A percentile compares a stretch with the other conserved stretches of the same genome.
phyloP scores from a whole-genome alignment of 768 basidiomycete species.

The Termitomyces sp. region DNA sequence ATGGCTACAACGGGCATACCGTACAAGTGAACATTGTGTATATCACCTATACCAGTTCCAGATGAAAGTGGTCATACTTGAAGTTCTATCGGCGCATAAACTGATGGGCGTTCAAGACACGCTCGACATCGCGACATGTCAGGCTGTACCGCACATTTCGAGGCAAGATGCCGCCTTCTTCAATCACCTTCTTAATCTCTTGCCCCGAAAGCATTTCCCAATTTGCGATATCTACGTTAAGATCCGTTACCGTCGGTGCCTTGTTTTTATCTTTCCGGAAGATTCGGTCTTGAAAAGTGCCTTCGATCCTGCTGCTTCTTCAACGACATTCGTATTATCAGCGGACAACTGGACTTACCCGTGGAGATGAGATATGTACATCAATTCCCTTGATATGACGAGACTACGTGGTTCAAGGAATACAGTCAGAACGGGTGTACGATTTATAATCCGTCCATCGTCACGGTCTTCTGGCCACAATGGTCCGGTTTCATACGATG shows the following conservation, averaged over 20 bases:
- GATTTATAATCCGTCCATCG: conserved; percentile 56
- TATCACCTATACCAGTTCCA: not conserved
- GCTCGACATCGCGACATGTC: conserved; percentile 81
- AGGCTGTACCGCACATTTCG: conserved; percentile 72
- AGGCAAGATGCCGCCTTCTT: conserved; percentile 47
- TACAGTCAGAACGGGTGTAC: conserved; percentile 63
- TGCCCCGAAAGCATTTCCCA: conserved; percentile 45
- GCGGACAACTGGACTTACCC: conserved; percentile 39
- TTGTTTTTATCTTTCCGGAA: conserved; percentile 21
- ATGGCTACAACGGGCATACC: not conserved
- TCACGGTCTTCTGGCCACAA: conserved; percentile 18
- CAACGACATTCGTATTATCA: conserved; percentile 4
- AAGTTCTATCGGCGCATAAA: conserved; percentile 23
- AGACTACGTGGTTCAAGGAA: conserved; percentile 85
- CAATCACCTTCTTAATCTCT: conserved; percentile 34
- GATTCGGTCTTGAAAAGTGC: conserved; percentile 46
- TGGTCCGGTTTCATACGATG: conserved; percentile 10
- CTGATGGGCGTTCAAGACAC: conserved; percentile 40
- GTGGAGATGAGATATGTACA: conserved; percentile 77
- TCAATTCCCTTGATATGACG: conserved; percentile 64
- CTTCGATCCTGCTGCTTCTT: conserved; percentile 50
- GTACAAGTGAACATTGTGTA: not conserved
- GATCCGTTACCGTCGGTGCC: conserved; percentile 25
- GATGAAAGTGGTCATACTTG: not conserved
- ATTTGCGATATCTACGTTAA: conserved; percentile 52